Base-by-base conservation (phyloP, 176 grass and related monocot species). In the Hyparrhenia diplandra region DNA sequence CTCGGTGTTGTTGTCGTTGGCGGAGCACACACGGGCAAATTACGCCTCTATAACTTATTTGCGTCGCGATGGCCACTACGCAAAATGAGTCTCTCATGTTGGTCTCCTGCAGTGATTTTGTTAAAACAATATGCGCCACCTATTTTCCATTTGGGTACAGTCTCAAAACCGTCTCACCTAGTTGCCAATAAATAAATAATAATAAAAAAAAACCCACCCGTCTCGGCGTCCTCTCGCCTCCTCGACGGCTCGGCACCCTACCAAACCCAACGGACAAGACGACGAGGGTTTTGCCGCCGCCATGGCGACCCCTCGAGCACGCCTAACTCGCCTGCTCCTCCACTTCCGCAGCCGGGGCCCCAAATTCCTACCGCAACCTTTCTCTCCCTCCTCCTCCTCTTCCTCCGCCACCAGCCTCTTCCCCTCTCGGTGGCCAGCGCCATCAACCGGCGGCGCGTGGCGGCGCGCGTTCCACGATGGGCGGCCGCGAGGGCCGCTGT, bases 401-500 rank as follows among this genome's bases (percentile, higher is more conserved):
- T 43, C 71, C 12, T 59, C 80, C 4, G 27, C 55, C 57, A 16
- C 24, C 35, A 25, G 20, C 54, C 82, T 71, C 58, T 45, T 58
- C 21, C 25, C 14, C 55, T 43, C 65, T 2, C 13, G 17, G 55
- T 27, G 49, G 18, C 76, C 57, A 11, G 18, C 61, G n/a, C 59
- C 61, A 13, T 23, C 40, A 0, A 57, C 43, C 21, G 46, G 39
- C 29, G 43, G 71, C 29, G 57, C 51, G 28, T 67, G 83, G 87
- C 45, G 78, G 64, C 78, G 83, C 73, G 72, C 40, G 63, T 95
- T 84, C 88, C 90, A 93, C 68, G 96, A 98, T 34, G 92, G 96
- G 71, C 85, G 96, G 18, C 96, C 96, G 37, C 86, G 95, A 18
- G 95, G 95, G 5, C 96, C 96, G 25, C 88, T 98, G 31, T 98